These are phyloP conservation scores for Hibiscus trionum DNA, from an alignment of 345 rosid genomes.

Conservation along the genomic window DNA sequence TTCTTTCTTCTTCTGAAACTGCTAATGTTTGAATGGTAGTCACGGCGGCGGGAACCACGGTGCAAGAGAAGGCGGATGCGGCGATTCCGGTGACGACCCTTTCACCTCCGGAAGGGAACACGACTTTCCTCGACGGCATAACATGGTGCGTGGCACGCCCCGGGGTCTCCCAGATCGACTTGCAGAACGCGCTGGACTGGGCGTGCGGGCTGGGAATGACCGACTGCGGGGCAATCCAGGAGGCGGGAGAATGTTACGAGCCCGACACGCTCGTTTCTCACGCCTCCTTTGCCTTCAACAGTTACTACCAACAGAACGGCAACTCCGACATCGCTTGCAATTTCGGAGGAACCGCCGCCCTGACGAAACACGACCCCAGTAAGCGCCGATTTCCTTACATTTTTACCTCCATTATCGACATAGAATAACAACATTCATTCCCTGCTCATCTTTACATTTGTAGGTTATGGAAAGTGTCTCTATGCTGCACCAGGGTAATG, in stretches of 20 bases:
- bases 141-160: conserved; percentile 61
- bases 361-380: conserved; percentile 49
- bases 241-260: conserved; percentile 61
- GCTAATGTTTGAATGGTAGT: conserved; percentile 1
- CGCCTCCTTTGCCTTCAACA: conserved; percentile 87
- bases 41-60: conserved; percentile 8
- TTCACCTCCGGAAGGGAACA: conserved; percentile 84
- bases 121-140: conserved; percentile 66
- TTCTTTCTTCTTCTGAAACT: no score
- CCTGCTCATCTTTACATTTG: neutral
- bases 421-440: no score
- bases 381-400: conserved; percentile 12
- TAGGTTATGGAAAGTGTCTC: conserved; percentile 38
- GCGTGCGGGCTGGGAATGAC: conserved; percentile 86
- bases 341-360: conserved; percentile 19
- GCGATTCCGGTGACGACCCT: conserved; percentile 25
- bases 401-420: no score
- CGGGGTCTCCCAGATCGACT: conserved; percentile 59
- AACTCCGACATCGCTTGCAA: conserved; percentile 80
- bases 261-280: conserved; percentile 73
- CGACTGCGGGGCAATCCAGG: conserved; percentile 59
- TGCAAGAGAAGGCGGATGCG: conserved; percentile 42
- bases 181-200: conserved; percentile 92
- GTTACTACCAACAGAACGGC: conserved; percentile 70
- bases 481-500: conserved; percentile 43